These are phyloP conservation scores for Bryum argenteum DNA, from an alignment of 225 moss, liverwort and hornwort species.

Conservation along the genomic window DNA sequence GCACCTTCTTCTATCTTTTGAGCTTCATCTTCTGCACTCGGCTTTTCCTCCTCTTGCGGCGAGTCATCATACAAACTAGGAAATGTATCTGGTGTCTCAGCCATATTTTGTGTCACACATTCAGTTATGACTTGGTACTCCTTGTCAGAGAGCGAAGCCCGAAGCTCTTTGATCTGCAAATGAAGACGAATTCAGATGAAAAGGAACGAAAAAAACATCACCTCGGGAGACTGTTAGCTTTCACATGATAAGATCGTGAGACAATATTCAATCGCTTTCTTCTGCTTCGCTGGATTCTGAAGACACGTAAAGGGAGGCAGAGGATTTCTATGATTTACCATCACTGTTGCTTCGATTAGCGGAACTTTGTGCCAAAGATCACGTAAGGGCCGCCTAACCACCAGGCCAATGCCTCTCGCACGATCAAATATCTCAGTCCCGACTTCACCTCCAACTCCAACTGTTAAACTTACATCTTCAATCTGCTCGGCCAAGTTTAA, in stretches of 20 bases:
- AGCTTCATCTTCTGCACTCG: slow-evolving; percentile 51
- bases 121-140: slow-evolving; percentile 95
- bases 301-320: not conserved
- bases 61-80: slow-evolving; percentile 55
- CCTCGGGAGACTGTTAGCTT: not conserved
- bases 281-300: not conserved
- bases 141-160: slow-evolving; percentile 86
- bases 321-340: slow-evolving; percentile 43
- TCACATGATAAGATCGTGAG: not conserved
- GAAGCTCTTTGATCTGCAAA: slow-evolving; percentile 76
- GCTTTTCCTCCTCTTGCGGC: slow-evolving; percentile 41
- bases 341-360: slow-evolving; percentile 73
- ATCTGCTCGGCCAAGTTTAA: slow-evolving; percentile 50
- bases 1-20: slow-evolving; percentile 45
- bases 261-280: not conserved
- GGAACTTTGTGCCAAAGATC: slow-evolving; percentile 91
- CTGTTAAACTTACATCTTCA: slow-evolving; percentile 79
- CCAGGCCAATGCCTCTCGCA: slow-evolving; percentile 74
- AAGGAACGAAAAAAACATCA: not conserved
- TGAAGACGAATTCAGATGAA: not conserved
- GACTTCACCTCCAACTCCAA: slow-evolving; percentile 75
- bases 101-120: slow-evolving; percentile 84
- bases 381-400: slow-evolving; percentile 74
- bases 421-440: slow-evolving; percentile 85
- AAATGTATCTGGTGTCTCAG: slow-evolving; percentile 71